Conservation (phyloP, 805 yeast genomes). For the Wickerhamiella nectarea region DNA sequence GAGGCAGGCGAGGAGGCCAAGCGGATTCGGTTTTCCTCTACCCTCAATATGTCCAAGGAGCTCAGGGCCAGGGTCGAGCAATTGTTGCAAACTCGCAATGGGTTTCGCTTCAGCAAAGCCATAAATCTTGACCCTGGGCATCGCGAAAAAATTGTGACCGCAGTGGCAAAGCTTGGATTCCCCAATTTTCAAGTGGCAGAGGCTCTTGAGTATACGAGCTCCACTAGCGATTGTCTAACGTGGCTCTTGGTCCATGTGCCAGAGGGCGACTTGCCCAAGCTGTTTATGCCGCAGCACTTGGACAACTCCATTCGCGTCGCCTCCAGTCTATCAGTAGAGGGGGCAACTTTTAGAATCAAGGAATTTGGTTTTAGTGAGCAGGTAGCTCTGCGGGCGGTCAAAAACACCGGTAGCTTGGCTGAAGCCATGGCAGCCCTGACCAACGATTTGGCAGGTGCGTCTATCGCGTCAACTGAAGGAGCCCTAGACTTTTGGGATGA, state of each 20-base stretch:
- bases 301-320: conserved; percentile 6
- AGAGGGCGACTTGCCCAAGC: conserved; percentile 75
- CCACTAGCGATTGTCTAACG: conserved; percentile 43
- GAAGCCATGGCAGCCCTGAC: conserved; percentile 34
- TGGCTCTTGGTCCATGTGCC: conserved; percentile 84
- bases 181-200: conserved; percentile 56
- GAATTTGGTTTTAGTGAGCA: conserved; percentile 61
- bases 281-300: conserved; percentile 17
- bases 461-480: conserved; percentile 3
- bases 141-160: conserved; percentile 12
- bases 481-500: conserved; percentile 46
- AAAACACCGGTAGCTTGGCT: conserved; percentile 15
- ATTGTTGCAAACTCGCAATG: conserved; percentile 32
- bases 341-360: conserved; percentile 41
- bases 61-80: conserved; percentile 50
- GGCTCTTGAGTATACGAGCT: conserved; percentile 41
- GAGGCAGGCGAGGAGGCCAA: conserved; percentile 3
- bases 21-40: conserved; percentile 26
- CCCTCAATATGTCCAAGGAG: conserved; percentile 49
- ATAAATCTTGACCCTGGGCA: conserved; percentile 16
- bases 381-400: conserved; percentile 41
- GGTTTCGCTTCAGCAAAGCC: conserved; percentile 30
- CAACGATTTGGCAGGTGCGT: conserved; percentile 16
- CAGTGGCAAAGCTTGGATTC: conserved; percentile 46
- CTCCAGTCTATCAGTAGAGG: conserved; percentile 30